A percentile compares a stretch with the other conserved stretches of the same genome.
These are phyloP conservation scores for Erythrobasidium hasegawianum DNA, from an alignment of 1,284 basidiomycete genomes.

Conservation along the genomic window DNA sequence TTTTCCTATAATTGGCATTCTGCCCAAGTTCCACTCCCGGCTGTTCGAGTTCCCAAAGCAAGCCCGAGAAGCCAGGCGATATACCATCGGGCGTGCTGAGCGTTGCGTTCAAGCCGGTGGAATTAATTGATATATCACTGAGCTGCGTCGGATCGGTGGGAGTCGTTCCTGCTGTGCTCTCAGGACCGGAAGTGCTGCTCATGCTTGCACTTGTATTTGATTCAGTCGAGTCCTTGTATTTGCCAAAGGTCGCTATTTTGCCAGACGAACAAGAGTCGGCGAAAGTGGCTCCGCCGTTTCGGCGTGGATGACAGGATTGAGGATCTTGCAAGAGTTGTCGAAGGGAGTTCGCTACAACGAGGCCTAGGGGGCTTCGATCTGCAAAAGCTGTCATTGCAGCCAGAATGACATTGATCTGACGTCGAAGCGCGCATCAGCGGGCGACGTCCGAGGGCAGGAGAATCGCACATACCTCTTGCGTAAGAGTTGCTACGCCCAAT, in stretches of 20 bases:
- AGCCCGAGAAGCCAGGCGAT: constrained; percentile 2
- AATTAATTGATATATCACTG: background rate
- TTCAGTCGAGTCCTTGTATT: background rate
- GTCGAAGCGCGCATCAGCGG: background rate
- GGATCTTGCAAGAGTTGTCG: constrained; percentile 2
- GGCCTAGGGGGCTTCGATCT: constrained; percentile 20
- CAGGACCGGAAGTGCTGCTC: background rate
- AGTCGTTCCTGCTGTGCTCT: background rate
- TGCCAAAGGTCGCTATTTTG: background rate
- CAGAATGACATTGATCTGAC: constrained; percentile 39
- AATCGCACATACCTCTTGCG: constrained; percentile 19
- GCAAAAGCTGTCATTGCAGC: constrained; percentile 36
- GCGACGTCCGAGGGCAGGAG: background rate
- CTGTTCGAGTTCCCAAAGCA: constrained; percentile 31
- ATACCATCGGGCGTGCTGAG: background rate
- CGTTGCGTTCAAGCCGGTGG: background rate
- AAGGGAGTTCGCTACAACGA: constrained; percentile 1
- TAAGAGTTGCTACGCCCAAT: constrained; percentile 20
- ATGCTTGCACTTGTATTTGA: background rate
- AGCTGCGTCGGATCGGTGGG: background rate
- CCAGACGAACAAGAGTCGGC: background rate
- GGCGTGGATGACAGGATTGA: constrained; percentile 1
- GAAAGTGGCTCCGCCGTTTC: constrained; percentile 7
- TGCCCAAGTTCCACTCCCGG: constrained; percentile 23
- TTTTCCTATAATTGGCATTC: constrained; percentile 31